Evolutionary conservation across 2,329 filamentous ascomycete species (phyloP), one percentile per base, ranked within the genome.

Genomic region (Elsinoe arachidis): DNA sequence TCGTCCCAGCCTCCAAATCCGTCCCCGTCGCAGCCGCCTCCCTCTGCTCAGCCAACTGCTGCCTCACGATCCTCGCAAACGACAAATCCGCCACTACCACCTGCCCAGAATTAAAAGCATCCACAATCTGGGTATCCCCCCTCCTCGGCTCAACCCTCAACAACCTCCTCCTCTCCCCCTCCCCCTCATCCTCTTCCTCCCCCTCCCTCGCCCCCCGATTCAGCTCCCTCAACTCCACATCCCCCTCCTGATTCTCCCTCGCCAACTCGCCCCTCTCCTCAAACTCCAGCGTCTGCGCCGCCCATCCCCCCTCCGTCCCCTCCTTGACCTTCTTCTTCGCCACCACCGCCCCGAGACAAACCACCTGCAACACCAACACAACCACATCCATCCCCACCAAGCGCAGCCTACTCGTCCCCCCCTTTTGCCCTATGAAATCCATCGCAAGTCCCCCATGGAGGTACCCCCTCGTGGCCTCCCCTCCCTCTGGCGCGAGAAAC

Each of bases 401-500:
- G 61, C 76, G 74, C 49, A 76, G 66, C 64, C 78, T 79, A 55
- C 79, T 77, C 2, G 78, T 75, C 2, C 81, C 80, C 1, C 77
- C 79, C 62, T 78, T 74, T 67, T 84, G 80, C 14, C 83, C 82
- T 55, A 85, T 79, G 64, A 85, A 84, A 68, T 85, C 82, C 64
- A 86, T 81, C 62, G 83, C 75, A 52, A 85, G 62, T 2, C 83
- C 81, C 5, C 83, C 82, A 64, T 85, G 81, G 11, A 84, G 70
- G 65, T 84, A 84, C 30, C 74, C 75, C 62, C 75, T 64, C 4
- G 75, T 77, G 17, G 73, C 72, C 61, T 78, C 76, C 26, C 74
- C 74, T 1, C 73, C 76, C 2, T 70, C 65, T 1, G 76, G 76
- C 5, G 70, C 67, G 23, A 65, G 61, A 49, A 69, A 69, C 5